Conservation (phyloP, 768 basidiomycete genomes). For the Boletus insuetus region DNA sequence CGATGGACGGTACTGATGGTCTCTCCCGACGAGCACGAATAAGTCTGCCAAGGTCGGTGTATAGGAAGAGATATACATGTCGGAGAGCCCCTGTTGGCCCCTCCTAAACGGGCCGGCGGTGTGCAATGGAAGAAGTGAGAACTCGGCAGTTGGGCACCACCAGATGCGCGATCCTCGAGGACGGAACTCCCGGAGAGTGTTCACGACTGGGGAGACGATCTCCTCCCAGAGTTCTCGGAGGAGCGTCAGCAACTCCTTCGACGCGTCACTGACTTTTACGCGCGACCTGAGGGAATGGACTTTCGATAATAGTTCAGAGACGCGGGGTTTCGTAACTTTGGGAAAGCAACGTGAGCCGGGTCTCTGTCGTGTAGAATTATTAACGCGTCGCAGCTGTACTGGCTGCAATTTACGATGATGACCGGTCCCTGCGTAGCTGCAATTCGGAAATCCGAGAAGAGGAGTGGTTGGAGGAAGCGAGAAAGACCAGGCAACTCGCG, state of each 20-base stretch:
- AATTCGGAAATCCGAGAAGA: slow-evolving; percentile 11
- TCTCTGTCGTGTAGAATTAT: slow-evolving; percentile 13
- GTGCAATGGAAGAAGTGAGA: slow-evolving; percentile 2
- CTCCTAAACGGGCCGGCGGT: background rate
- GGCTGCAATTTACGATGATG: slow-evolving; percentile 34
- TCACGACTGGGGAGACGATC: slow-evolving; percentile 16
- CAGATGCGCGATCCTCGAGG: slow-evolving; percentile 9
- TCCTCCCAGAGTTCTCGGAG: slow-evolving; percentile 20
- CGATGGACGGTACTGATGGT: background rate
- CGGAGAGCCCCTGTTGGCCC: background rate
- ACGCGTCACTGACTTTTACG: background rate
- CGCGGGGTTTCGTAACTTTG: background rate
- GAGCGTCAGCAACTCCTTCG: background rate
- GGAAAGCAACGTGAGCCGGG: slow-evolving; percentile 5
- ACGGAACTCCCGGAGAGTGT: background rate
- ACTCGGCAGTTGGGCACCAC: slow-evolving; percentile 14
- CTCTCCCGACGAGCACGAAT: background rate
- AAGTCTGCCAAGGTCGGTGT: slow-evolving; percentile 1
- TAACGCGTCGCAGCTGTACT: slow-evolving; percentile 32
- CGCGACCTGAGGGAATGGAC: background rate
- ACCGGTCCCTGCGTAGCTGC: slow-evolving; percentile 27
- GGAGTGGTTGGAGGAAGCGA: slow-evolving; percentile 26
- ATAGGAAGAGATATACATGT: slow-evolving; percentile 4
- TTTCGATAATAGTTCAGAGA: background rate
- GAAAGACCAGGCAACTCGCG: slow-evolving; percentile 21